Percentiles rank a stretch among this genome's conserved stretches.
phyloP scores from a whole-genome alignment of 2,329 filamentous ascomycete genomes.

The Saccharata proteae region DNA sequence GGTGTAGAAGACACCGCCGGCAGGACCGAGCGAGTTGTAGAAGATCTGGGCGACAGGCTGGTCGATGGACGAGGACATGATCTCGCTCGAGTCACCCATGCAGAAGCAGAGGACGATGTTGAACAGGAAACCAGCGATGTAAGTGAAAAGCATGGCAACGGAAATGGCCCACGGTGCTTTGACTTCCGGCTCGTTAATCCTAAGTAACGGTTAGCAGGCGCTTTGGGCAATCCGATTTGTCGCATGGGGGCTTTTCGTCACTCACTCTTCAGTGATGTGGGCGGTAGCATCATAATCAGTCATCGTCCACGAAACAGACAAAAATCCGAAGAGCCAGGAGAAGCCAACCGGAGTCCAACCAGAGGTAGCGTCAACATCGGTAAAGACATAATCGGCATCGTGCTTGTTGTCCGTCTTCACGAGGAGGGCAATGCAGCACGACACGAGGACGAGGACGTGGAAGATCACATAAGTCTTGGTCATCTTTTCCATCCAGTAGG shows the following conservation, averaged over 20 bases:
- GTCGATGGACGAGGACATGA: slow-evolving; percentile 34
- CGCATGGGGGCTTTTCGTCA: slow-evolving; percentile 15
- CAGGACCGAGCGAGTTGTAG: slow-evolving; percentile 44
- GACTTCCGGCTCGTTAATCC: slow-evolving; percentile 36
- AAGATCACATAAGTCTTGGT: slow-evolving; percentile 47
- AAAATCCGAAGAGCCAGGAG: slow-evolving; percentile 48
- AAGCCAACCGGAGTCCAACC: slow-evolving; percentile 45
- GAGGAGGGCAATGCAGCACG: slow-evolving; percentile 40
- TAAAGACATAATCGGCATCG: slow-evolving; percentile 42
- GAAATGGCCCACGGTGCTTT: slow-evolving; percentile 46
- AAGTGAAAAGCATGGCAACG: slow-evolving; percentile 44
- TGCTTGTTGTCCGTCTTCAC: slow-evolving; percentile 41
- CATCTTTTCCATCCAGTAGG: slow-evolving; percentile 47
- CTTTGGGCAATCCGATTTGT: slow-evolving; percentile 30
- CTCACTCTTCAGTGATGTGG: slow-evolving; percentile 14
- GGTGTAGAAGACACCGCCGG: slow-evolving; percentile 42
- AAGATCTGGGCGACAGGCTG: slow-evolving; percentile 48
- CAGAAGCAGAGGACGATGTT: slow-evolving; percentile 47
- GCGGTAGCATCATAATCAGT: slow-evolving; percentile 41
- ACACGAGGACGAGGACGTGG: slow-evolving; percentile 41
- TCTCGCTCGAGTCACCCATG: slow-evolving; percentile 39
- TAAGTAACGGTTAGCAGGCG: slow-evolving; percentile 10
- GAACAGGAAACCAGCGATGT: slow-evolving; percentile 43
- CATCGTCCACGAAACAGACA: slow-evolving; percentile 50
- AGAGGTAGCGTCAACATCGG: slow-evolving; percentile 37